Conservation (phyloP, 2,329 filamentous ascomycete species). For the Macrophomina pseudophaseolina region DNA sequence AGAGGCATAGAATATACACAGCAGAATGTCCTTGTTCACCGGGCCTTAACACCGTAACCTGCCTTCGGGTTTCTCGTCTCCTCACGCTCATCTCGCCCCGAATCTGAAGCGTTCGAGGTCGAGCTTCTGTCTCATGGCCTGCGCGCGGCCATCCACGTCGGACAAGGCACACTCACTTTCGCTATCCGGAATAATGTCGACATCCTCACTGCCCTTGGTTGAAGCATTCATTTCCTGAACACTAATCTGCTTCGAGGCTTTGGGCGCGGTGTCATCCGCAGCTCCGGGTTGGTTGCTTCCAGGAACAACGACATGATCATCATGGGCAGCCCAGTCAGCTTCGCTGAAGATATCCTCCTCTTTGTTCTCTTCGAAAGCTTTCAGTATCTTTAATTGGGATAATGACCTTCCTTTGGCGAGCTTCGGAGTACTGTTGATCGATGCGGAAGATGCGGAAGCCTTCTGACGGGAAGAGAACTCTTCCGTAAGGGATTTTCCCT, state of each 20-base stretch:
- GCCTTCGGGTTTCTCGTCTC: not conserved
- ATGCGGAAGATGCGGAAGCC: not conserved
- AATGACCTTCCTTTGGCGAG: not conserved
- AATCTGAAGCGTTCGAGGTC: constrained; percentile 20
- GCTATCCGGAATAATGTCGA: constrained; percentile 51
- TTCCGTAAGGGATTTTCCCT: not conserved
- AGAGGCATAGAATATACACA: constrained; percentile 8
- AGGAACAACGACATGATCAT: constrained; percentile 41
- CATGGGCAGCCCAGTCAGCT: constrained; percentile 36
- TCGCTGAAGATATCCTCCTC: constrained; percentile 28
- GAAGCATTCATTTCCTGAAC: not conserved
- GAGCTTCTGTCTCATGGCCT: constrained; percentile 1
- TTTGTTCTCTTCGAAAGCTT: not conserved
- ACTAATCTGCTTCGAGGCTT: not conserved
- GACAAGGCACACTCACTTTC: constrained; percentile 36
- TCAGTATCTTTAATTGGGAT: not conserved
- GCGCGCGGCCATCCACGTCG: not conserved
- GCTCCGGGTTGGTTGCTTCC: constrained; percentile 26
- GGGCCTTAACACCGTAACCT: too few relatives aligned
- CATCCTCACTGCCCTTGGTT: constrained; percentile 52
- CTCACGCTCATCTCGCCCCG: not conserved
- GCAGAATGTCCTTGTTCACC: not conserved
- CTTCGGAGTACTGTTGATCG: not conserved
- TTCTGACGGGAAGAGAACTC: constrained; percentile 17
- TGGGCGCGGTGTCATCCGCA: not conserved